Percentiles rank a stretch among this genome's conserved stretches.
Evolutionary conservation across 352 stramenopile genomes (phyloP).

Genomic region (Vaucheria bursata): DNA sequence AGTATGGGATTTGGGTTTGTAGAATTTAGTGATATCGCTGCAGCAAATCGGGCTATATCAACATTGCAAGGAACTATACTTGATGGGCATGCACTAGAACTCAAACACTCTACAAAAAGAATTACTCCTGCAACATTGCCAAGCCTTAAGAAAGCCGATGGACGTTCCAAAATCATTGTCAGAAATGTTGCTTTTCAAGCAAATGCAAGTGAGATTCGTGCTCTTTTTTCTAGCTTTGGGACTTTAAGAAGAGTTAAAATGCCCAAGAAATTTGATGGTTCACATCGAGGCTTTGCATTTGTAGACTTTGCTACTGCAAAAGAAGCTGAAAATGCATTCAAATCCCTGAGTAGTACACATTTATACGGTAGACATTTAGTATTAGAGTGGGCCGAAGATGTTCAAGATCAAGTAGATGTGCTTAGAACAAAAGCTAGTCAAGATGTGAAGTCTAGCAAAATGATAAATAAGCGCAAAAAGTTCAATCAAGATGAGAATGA

Average conservation of each 20-base stretch:
- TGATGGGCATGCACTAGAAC: conserved; percentile 84
- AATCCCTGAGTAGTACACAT: conserved; percentile 84
- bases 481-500: too few species aligned
- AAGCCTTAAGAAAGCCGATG: not conserved
- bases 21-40: conserved; percentile 78
- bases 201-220: conserved; percentile 85
- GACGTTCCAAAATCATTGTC: conserved; percentile 89
- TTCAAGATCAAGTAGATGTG: too few species aligned
- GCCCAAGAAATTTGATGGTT: conserved; percentile 96
- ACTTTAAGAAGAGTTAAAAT: conserved; percentile 93
- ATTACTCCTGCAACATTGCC: conserved; percentile 29
- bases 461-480: too few species aligned
- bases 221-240: conserved; percentile 92
- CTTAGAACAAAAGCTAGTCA: too few species aligned
- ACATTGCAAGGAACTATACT: conserved; percentile 62
- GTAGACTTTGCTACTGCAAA: conserved; percentile 91
- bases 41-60: conserved; percentile 64
- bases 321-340: conserved; percentile 73
- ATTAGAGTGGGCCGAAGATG: conserved; percentile 81
- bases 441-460: too few species aligned
- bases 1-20: conserved; percentile 99
- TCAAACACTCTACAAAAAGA: conserved; percentile 84
- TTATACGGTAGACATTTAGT: conserved; percentile 97
- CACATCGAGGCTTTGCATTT: conserved; percentile 94
- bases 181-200: conserved; percentile 94